Conservation (phyloP, 2,329 filamentous ascomycete genomes). For the Apiospora sp. region DNA sequence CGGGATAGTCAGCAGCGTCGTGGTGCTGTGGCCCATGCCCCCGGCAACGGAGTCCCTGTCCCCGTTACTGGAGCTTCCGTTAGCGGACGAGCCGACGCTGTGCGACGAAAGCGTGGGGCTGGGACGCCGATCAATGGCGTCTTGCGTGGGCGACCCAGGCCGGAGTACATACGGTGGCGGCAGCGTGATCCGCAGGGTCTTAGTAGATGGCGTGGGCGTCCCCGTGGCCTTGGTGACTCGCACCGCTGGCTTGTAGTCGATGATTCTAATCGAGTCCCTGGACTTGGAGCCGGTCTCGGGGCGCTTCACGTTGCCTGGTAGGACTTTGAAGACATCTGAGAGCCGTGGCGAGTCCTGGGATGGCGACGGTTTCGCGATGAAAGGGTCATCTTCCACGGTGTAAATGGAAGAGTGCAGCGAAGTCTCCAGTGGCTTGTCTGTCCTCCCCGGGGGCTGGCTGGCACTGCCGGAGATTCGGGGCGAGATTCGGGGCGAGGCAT, state of each 20-base stretch:
- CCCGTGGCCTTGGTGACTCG: slow-evolving; percentile 24
- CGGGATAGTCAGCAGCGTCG: slow-evolving; percentile 24
- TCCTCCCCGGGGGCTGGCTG: background rate
- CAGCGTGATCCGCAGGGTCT: slow-evolving; percentile 27
- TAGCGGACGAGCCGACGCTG: slow-evolving; percentile 41
- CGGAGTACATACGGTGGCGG: slow-evolving; percentile 37
- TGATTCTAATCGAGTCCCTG: background rate
- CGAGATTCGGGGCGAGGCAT: background rate
- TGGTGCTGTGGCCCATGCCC: slow-evolving; percentile 24
- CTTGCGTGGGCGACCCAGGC: slow-evolving; percentile 34
- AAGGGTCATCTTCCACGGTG: slow-evolving; percentile 37
- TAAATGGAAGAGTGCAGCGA: slow-evolving; percentile 31
- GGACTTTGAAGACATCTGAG: slow-evolving; percentile 39
- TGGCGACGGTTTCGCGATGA: slow-evolving; percentile 31
- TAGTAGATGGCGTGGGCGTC: slow-evolving; percentile 36
- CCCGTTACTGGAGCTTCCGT: slow-evolving; percentile 37
- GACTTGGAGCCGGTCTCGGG: background rate
- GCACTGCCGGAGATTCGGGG: background rate
- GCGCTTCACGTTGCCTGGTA: slow-evolving; percentile 31
- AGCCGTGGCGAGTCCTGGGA: slow-evolving; percentile 34
- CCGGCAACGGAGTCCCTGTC: slow-evolving; percentile 23
- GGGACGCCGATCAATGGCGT: background rate
- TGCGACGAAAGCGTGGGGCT: slow-evolving; percentile 37
- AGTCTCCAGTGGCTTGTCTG: slow-evolving; percentile 22
- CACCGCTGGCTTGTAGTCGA: slow-evolving; percentile 21